These are phyloP conservation scores for Keithomyces neogunnii DNA, from an alignment of 2,329 filamentous ascomycete species.

Conservation along the genomic window DNA sequence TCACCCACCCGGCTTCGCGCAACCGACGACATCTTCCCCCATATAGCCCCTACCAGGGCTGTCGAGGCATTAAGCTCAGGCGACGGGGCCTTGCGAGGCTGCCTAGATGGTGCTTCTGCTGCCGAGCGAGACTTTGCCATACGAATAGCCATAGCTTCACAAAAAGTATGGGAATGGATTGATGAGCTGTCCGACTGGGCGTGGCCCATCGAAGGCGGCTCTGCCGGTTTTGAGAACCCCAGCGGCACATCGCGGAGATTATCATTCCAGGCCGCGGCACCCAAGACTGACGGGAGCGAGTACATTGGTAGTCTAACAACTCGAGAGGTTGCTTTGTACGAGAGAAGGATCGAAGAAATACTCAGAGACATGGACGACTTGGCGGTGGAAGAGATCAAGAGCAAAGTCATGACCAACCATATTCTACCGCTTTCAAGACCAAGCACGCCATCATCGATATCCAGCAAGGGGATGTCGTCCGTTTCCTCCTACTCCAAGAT, in stretches of 20 bases:
- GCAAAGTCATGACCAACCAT: slow-evolving; percentile 75
- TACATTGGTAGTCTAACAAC: slow-evolving; percentile 67
- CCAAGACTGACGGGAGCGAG: slow-evolving; percentile 16
- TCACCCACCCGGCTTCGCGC: slow-evolving; percentile 39
- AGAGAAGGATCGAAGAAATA: slow-evolving; percentile 67
- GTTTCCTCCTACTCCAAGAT: slow-evolving; percentile 57
- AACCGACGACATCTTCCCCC: slow-evolving; percentile 51
- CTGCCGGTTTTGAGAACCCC: slow-evolving; percentile 47
- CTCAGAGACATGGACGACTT: slow-evolving; percentile 58
- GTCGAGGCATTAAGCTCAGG: slow-evolving; percentile 51
- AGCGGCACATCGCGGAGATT: slow-evolving; percentile 30
- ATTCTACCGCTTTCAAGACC: slow-evolving; percentile 45
- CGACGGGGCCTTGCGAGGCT: slow-evolving; percentile 43
- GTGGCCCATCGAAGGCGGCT: slow-evolving; percentile 42
- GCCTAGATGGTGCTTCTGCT: slow-evolving; percentile 53
- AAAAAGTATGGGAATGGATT: slow-evolving; percentile 65
- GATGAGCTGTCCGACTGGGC: slow-evolving; percentile 57
- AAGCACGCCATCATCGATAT: slow-evolving; percentile 24
- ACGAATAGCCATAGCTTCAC: slow-evolving; percentile 60
- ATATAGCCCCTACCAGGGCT: slow-evolving; percentile 52
- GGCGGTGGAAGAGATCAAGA: slow-evolving; percentile 81
- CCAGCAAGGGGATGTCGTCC: slow-evolving; percentile 27
- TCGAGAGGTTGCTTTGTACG: slow-evolving; percentile 57
- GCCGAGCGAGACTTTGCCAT: slow-evolving; percentile 64
- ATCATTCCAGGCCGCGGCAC: slow-evolving; percentile 17